Conservation (phyloP, 2,329 filamentous ascomycete genomes). For the Phialophora macrospora region DNA sequence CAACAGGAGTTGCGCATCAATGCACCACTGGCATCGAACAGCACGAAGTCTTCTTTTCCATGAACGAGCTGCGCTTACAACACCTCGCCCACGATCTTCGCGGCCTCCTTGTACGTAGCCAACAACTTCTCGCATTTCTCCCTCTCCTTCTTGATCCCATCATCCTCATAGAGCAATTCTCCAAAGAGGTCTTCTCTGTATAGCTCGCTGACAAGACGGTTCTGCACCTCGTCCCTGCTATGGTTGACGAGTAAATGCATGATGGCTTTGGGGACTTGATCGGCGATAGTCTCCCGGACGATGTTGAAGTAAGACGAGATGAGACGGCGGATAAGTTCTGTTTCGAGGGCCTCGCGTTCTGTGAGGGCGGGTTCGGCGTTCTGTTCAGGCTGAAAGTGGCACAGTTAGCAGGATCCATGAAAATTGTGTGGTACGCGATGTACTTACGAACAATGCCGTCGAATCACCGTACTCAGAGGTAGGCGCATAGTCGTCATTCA, state of each 20-base stretch:
- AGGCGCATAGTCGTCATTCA: slow-evolving; percentile 47
- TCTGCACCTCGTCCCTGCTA: slow-evolving; percentile 97
- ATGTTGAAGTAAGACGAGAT: slow-evolving; percentile 99
- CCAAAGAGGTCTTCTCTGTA: slow-evolving; percentile 92
- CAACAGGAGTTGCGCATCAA: not conserved
- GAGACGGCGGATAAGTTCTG: slow-evolving; percentile 91
- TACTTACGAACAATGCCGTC: slow-evolving; percentile 55
- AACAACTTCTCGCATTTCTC: slow-evolving; percentile 98
- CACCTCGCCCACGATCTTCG: slow-evolving; percentile 97
- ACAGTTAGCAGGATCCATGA: slow-evolving; percentile 8
- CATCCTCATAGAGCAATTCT: slow-evolving; percentile 95
- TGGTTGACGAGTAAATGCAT: slow-evolving; percentile 99
- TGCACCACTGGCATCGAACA: not conserved
- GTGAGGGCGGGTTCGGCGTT: slow-evolving; percentile 82
- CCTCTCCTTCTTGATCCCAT: slow-evolving; percentile 93
- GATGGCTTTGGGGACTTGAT: slow-evolving; percentile 97
- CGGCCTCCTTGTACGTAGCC: slow-evolving; percentile 93
- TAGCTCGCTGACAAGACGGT: slow-evolving; percentile 90
- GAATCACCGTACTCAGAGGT: slow-evolving; percentile 51
- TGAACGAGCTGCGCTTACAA: slow-evolving; percentile 55
- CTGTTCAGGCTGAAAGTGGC: slow-evolving; percentile 45
- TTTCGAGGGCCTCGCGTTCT: slow-evolving; percentile 95
- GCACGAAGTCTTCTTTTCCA: not conserved
- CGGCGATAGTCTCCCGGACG: slow-evolving; percentile 95
- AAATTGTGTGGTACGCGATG: not conserved